phyloP scores from a whole-genome alignment of 192 early-diverging fungal genomes.

The Thoreauomyces humboldtii region DNA sequence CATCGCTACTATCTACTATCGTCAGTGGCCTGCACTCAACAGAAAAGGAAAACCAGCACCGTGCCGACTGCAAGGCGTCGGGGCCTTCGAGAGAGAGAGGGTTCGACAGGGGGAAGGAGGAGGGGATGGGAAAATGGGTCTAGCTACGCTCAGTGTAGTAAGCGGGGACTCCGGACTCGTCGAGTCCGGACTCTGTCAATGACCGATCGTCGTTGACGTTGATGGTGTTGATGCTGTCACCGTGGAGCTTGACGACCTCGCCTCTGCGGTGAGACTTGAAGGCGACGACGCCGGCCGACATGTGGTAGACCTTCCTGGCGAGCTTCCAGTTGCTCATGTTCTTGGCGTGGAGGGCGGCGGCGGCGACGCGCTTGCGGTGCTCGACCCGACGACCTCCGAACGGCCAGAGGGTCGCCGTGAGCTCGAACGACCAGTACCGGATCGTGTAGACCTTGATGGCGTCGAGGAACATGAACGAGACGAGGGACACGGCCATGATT shows the following conservation, averaged over 20 bases:
- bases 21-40: too few relatives aligned
- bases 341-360: background rate
- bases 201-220: constrained; percentile 16
- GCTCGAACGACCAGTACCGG: constrained; percentile 83
- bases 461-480: constrained; percentile 83
- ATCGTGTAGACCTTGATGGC: constrained; percentile 88
- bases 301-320: constrained; percentile 33
- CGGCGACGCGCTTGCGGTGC: constrained; percentile 34
- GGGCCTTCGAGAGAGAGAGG: too few relatives aligned
- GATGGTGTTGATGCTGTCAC: constrained; percentile 24
- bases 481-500: constrained; percentile 75
- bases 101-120: too few relatives aligned
- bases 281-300: constrained; percentile 23
- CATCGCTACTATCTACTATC: too few relatives aligned
- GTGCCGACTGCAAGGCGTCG: too few relatives aligned
- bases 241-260: constrained; percentile 5
- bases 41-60: too few relatives aligned
- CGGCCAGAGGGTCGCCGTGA: constrained; percentile 83
- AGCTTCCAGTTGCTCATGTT: constrained; percentile 25
- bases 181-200: too few relatives aligned
- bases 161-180: too few relatives aligned
- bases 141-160: too few relatives aligned
- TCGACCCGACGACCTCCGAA: constrained; percentile 59
- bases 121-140: too few relatives aligned
- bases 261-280: constrained; percentile 15